Base-by-base conservation (phyloP, 805 yeast species). In the Metschnikowia baotianmanensis region DNA sequence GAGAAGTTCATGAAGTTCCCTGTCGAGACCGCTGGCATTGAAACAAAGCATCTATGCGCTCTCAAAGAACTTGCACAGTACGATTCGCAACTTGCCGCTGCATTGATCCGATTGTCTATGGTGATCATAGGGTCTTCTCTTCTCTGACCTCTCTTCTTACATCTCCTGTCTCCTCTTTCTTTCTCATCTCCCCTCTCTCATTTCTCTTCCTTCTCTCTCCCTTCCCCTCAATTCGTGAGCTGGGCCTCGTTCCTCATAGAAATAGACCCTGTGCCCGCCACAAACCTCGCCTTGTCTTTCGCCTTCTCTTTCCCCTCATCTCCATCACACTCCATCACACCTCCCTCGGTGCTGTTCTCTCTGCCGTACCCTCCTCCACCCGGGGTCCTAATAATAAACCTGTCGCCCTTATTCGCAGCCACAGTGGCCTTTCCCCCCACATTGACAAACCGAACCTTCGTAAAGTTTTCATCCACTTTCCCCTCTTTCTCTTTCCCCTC, bases 321-420 rank as follows among this genome's bases (percentile, higher is more conserved):
- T n/a, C n/a, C n/a, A n/a, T n/a, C n/a, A n/a, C n/a, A n/a, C n/a
- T n/a, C n/a, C n/a, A n/a, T n/a, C n/a, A n/a, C n/a, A n/a, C n/a
- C n/a, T n/a, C n/a, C n/a, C n/a, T n/a, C n/a, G n/a, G n/a, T n/a
- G n/a, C n/a, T n/a, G n/a, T 36, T 33, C 10, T 8, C 38, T 0
- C 21, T 25, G 3, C 74, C 75, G 56, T 56, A 69, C 3, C 74
- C 75, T 6, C 75, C 75, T 6, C 74, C 75, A 17, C 74, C 74
- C 1, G 75, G 75, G 1, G 74, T 67, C 53, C 52, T 50, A 38
- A 65, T 67, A 17, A 62, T 56, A 40, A 61, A 59, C 53, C 69
- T 60, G 42, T 73, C 77, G 8, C 77, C 77, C 43, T 51, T 57
- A 37, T 38, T 58, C 48, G 31, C 67, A 47, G 30, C 54, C 35